Conservation (phyloP, 2,329 filamentous ascomycete genomes). For the Reticulascus tulasneorum region DNA sequence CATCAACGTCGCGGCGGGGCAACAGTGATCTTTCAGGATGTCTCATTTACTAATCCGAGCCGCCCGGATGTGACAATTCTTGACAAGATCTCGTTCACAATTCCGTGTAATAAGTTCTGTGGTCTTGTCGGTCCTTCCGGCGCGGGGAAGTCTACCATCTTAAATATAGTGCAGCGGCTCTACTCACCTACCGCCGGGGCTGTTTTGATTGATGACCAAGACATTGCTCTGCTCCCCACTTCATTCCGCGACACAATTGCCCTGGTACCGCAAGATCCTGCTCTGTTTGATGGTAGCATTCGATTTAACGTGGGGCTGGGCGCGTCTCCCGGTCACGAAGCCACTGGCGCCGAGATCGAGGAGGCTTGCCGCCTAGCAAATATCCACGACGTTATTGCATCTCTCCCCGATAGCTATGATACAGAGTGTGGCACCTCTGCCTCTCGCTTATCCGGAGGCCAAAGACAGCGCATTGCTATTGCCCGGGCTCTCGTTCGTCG, state of each 20-base stretch:
- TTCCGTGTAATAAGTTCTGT: constrained; percentile 33
- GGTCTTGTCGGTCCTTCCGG: constrained; percentile 42
- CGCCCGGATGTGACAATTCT: constrained; percentile 51
- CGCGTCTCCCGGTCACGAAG: constrained; percentile 48
- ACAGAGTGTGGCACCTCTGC: constrained; percentile 69
- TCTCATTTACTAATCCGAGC: constrained; percentile 59
- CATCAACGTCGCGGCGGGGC: constrained; percentile 21
- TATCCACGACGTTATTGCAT: constrained; percentile 64
- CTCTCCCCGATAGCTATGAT: constrained; percentile 61
- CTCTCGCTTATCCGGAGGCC: constrained; percentile 71
- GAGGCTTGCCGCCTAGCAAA: constrained; percentile 65
- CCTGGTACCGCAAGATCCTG: constrained; percentile 54
- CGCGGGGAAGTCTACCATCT: constrained; percentile 44
- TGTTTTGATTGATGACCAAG: constrained; percentile 47
- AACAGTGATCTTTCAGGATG: constrained; percentile 48
- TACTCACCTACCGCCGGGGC: constrained; percentile 46
- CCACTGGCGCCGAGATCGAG: constrained; percentile 57
- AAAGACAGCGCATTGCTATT: constrained; percentile 74
- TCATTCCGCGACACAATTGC: constrained; percentile 49
- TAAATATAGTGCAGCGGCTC: constrained; percentile 47
- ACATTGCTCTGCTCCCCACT: constrained; percentile 30
- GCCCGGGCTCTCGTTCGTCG: constrained; percentile 70
- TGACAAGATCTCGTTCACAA: constrained; percentile 30
- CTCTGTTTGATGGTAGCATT: constrained; percentile 54
- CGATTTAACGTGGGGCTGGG: constrained; percentile 54